Base-by-base conservation (phyloP, 805 yeast genomes). In the Starmerella lactis-condensi region DNA sequence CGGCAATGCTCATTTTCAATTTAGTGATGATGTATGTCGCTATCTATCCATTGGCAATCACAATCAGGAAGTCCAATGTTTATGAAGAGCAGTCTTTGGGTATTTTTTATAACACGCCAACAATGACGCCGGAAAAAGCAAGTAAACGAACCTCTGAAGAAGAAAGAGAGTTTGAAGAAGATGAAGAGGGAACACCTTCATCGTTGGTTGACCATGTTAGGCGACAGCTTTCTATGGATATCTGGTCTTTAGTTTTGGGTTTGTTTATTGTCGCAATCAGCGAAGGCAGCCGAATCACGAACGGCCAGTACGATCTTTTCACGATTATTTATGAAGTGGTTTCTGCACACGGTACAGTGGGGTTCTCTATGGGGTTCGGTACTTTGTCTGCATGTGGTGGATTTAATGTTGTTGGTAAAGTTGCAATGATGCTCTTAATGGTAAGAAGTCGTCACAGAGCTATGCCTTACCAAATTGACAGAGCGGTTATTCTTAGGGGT, bases 21-120 rank as follows among this genome's bases (percentile, higher is more conserved):
- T 65, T 81, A 72, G 65, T 89, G 37, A 85, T 89, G 96, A 89
- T 89, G 98, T 89, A 89, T 56, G 82, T 89, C 17, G 85, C 96
- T 11, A 95, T 85, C 26, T 62, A 83, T 49, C 99, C 99, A 1
- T 60, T 89, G 44, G 98, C 99, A 20, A 89, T 89, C 41, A 79
- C 94, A 23, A 82, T 89, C 39, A 71, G 99, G 57, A 68, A 95
- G 52, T 89, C 98, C 13, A 89, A 89, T 51, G 99, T 89, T 33
- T 89, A 89, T 56, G 99, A 89, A 51, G 98, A 89, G 47, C 96
- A 82, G 50, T 77, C 94, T 0, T 57, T 89, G 34, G 98, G 98
- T n/a, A 65, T 82, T n/a, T 83, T 78, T 48, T 53, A 53, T 6
- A 50, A 50, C 3, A 30, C 29, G 4, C 12, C 32, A 10, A 24